Conservation (phyloP, 768 basidiomycete genomes). For the Symmetrospora coprosmae region DNA sequence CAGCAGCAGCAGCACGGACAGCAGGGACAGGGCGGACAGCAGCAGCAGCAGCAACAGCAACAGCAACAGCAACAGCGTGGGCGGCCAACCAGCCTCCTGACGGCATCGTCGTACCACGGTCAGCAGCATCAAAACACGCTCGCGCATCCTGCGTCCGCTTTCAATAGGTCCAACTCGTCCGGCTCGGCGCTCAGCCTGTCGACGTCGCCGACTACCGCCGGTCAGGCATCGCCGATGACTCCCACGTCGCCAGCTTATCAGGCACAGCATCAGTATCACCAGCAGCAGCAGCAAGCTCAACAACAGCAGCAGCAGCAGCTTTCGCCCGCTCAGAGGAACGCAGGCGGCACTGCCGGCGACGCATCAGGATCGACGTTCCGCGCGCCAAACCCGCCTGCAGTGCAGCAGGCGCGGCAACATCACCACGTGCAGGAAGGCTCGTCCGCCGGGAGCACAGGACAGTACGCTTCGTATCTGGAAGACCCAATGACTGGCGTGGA, state of each 20-base stretch:
- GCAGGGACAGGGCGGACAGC: not conserved
- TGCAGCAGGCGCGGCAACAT: too few relatives aligned
- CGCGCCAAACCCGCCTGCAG: too few relatives aligned
- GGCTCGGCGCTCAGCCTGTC: slow-evolving; percentile 18
- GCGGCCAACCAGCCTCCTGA: not conserved
- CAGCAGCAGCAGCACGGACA: not conserved
- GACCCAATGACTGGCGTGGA: slow-evolving; percentile 2
- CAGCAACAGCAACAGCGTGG: slow-evolving; percentile 5
- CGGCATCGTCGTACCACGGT: not conserved
- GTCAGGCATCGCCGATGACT: slow-evolving; percentile 13
- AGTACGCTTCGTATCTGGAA: slow-evolving; percentile 6
- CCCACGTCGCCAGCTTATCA: slow-evolving; percentile 7
- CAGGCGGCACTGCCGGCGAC: too few relatives aligned
- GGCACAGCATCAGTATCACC: not conserved
- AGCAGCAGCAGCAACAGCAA: not conserved
- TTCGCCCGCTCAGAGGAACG: too few relatives aligned
- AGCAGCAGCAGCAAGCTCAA: not conserved
- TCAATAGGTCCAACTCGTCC: slow-evolving; percentile 10
- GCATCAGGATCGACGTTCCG: too few relatives aligned
- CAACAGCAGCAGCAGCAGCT: slow-evolving; percentile 10
- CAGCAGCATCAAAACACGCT: not conserved
- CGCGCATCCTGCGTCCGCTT: not conserved
- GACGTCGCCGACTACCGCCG: slow-evolving; percentile 12
- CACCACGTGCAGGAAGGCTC: too few relatives aligned
- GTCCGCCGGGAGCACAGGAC: too few relatives aligned